Conservation (phyloP, 805 yeast genomes). For the Myxozyma kluyveri region DNA sequence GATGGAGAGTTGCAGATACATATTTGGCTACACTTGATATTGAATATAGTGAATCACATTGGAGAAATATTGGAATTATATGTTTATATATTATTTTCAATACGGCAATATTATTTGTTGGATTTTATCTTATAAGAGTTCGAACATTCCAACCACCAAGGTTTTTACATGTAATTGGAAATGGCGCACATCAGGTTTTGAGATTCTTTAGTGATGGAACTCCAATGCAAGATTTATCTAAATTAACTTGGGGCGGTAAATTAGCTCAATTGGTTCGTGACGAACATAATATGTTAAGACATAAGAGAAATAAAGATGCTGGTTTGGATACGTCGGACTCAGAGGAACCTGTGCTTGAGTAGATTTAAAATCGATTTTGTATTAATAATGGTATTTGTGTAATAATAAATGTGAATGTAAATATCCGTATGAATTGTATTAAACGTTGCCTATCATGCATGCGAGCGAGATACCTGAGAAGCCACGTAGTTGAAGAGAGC, state of each 20-base stretch:
- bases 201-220: slow-evolving; percentile 1
- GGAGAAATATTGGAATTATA: slow-evolving; percentile 67
- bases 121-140: slow-evolving; percentile 9
- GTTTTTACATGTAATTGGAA: neutral
- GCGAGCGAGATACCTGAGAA: no score
- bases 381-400: neutral
- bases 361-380: no score
- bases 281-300: neutral
- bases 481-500: no score
- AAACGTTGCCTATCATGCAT: no score
- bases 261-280: neutral
- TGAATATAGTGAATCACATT: slow-evolving; percentile 46
- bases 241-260: neutral
- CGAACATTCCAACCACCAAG: neutral
- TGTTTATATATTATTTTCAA: slow-evolving; percentile 59
- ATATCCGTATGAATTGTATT: no score
- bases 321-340: neutral
- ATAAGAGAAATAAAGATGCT: neutral
- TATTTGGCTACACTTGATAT: slow-evolving; percentile 47
- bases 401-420: no score
- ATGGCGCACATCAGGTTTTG: no score
- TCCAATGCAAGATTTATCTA: neutral
- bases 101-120: slow-evolving; percentile 21
- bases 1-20: slow-evolving; percentile 25
- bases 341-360: neutral